phyloP scores from a whole-genome alignment of 2,329 filamentous ascomycete species.

The Fusarium sp. region DNA sequence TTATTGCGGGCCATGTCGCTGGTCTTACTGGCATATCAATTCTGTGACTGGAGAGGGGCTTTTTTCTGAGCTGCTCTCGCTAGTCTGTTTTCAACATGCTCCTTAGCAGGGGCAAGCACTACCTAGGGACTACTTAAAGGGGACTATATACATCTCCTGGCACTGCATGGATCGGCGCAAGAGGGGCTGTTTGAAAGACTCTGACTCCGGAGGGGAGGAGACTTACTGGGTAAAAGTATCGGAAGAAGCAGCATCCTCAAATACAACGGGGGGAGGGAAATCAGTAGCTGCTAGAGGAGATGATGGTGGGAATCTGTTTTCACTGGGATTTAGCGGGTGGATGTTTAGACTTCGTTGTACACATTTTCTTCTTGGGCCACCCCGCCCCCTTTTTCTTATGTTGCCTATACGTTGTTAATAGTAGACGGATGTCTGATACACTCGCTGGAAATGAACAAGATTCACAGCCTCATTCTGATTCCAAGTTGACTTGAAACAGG shows the following conservation, averaged over 20 bases:
- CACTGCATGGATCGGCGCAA: constrained; percentile 46
- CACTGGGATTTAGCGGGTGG: constrained; percentile 38
- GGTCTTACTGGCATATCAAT: constrained; percentile 2
- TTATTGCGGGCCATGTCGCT: background rate
- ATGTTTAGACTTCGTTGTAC: constrained; percentile 33
- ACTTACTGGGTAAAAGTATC: constrained; percentile 35
- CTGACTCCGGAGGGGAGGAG: constrained; percentile 37
- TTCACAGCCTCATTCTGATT: constrained; percentile 2
- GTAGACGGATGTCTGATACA: constrained; percentile 37
- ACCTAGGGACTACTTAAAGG: constrained; percentile 34
- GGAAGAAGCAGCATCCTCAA: constrained; percentile 16
- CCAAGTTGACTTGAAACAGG: background rate
- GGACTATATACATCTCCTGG: constrained; percentile 26
- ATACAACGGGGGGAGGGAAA: constrained; percentile 1
- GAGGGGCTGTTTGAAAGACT: constrained; percentile 37
- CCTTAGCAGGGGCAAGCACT: constrained; percentile 17
- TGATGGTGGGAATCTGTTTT: constrained; percentile 33
- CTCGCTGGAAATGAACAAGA: constrained; percentile 38
- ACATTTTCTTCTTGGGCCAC: constrained; percentile 18
- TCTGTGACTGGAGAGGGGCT: constrained; percentile 13
- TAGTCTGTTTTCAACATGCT: constrained; percentile 31
- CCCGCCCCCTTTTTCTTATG: background rate
- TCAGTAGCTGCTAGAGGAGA: constrained; percentile 24
- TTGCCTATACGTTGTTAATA: constrained; percentile 42
- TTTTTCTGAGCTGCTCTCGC: constrained; percentile 15